phyloP scores from a whole-genome alignment of 192 early-diverging fungal genomes.

The Phycomyces blakesleeanus region DNA sequence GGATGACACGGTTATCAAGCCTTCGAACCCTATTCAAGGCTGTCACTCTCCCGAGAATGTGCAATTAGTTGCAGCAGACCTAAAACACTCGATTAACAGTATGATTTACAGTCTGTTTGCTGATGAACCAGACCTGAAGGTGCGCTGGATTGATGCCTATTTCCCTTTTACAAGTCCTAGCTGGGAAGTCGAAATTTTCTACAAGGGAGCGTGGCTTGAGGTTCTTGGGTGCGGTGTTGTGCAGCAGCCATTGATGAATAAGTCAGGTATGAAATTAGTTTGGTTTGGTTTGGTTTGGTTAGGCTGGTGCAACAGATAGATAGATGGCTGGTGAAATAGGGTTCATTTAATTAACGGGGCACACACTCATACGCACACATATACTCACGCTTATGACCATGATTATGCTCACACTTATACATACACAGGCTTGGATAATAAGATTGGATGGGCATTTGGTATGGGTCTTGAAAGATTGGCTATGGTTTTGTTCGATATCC shows the following conservation, averaged over 20 bases:
- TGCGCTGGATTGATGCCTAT: constrained; percentile 91
- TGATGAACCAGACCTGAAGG: constrained; percentile 62
- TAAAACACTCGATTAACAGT: constrained; percentile 80
- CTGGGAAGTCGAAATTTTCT: constrained; percentile 96
- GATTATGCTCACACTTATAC: too few relatives aligned
- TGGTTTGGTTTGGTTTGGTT: too few relatives aligned
- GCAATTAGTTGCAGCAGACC: constrained; percentile 55
- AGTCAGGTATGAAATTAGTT: constrained; percentile 53
- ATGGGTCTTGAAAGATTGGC: constrained; percentile 93
- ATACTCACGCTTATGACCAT: too few relatives aligned
- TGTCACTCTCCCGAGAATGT: constrained; percentile 61
- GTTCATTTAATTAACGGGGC: not conserved
- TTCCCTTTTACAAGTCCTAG: constrained; percentile 96
- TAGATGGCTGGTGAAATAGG: not conserved
- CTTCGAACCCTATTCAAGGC: constrained; percentile 70
- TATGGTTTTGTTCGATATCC: constrained; percentile 93
- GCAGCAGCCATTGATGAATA: constrained; percentile 76
- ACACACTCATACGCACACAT: not conserved
- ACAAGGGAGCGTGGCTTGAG: constrained; percentile 92
- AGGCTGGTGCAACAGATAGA: constrained; percentile 4
- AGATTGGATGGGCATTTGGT: constrained; percentile 98
- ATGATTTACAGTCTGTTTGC: constrained; percentile 74
- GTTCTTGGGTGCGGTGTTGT: constrained; percentile 92
- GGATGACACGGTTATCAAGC: constrained; percentile 52
- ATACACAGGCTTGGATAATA: constrained; percentile 58